Evolutionary conservation across 1,139 yeast species (phyloP).

Genomic region (Yamadazyma diospyri): DNA sequence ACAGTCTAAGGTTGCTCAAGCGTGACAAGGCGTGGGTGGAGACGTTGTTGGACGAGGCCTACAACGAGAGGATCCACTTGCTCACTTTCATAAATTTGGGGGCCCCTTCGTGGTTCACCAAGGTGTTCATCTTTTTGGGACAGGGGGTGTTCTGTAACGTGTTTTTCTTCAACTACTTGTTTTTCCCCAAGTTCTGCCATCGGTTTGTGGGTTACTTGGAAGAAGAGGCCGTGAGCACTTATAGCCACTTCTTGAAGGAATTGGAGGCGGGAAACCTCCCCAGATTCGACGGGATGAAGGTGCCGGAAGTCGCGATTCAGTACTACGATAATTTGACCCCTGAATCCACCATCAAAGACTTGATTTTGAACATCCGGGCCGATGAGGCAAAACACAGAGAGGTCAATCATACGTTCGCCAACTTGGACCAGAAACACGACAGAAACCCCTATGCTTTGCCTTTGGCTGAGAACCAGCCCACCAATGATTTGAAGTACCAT

Average conservation of each 20-base stretch:
- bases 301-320: conserved; percentile 58
- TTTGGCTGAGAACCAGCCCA: conserved; percentile 52
- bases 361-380: conserved; percentile 53
- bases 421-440: conserved; percentile 50
- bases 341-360: conserved; percentile 55
- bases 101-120: conserved; percentile 60
- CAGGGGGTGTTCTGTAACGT: conserved; percentile 71
- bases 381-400: conserved; percentile 78
- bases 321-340: conserved; percentile 57
- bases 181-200: conserved; percentile 65
- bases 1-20: conserved; percentile 54
- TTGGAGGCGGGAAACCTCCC: conserved; percentile 53
- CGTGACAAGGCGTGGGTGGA: conserved; percentile 79
- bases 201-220: conserved; percentile 77
- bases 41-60: conserved; percentile 71
- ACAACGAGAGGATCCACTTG: conserved; percentile 76
- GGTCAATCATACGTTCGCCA: conserved; percentile 74
- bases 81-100: conserved; percentile 67
- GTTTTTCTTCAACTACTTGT: conserved; percentile 59
- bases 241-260: conserved; percentile 55
- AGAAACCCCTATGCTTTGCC: conserved; percentile 67
- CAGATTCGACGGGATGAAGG: conserved; percentile 38
- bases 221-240: conserved; percentile 75
- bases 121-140: conserved; percentile 54
- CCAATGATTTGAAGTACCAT: conserved; percentile 44